These are phyloP conservation scores for Hypericum androsaemum DNA, from an alignment of 345 rosid genomes.

Conservation along the genomic window DNA sequence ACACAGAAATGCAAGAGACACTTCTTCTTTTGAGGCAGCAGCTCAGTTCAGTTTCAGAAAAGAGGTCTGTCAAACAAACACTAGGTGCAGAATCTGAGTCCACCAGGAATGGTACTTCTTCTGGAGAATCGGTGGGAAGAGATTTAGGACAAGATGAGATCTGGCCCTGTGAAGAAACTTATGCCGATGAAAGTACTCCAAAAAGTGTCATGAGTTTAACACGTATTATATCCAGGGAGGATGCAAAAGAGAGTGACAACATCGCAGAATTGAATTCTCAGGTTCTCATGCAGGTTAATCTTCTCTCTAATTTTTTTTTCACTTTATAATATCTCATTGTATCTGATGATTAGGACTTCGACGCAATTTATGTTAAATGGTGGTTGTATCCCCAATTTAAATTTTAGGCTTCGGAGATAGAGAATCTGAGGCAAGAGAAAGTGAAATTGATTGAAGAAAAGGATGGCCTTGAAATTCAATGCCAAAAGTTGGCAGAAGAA, in stretches of 20 bases:
- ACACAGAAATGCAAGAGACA: conserved; percentile 54
- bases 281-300: conserved; percentile 37
- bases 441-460: conserved; percentile 38
- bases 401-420: conserved; percentile 45
- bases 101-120: conserved; percentile 8
- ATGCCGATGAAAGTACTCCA: conserved; percentile 41
- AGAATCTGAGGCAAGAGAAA: conserved; percentile 47
- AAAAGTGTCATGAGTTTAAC: conserved; percentile 51
- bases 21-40: conserved; percentile 46
- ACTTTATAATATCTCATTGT: neutral
- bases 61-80: conserved; percentile 19
- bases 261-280: conserved; percentile 29
- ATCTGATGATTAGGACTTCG: neutral
- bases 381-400: conserved; percentile 6
- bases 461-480: conserved; percentile 44
- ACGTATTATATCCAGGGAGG: conserved; percentile 58
- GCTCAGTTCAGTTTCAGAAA: conserved; percentile 26
- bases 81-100: conserved; percentile 24
- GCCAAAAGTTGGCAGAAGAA: conserved; percentile 51
- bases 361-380: neutral
- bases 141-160: conserved; percentile 15
- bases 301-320: conserved; percentile 6
- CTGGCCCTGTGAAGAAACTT: conserved; percentile 30
- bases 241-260: conserved; percentile 35
- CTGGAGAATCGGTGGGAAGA: conserved; percentile 12